phyloP scores from a whole-genome alignment of 225 moss, liverwort and hornwort species.

The Asterella californica region DNA sequence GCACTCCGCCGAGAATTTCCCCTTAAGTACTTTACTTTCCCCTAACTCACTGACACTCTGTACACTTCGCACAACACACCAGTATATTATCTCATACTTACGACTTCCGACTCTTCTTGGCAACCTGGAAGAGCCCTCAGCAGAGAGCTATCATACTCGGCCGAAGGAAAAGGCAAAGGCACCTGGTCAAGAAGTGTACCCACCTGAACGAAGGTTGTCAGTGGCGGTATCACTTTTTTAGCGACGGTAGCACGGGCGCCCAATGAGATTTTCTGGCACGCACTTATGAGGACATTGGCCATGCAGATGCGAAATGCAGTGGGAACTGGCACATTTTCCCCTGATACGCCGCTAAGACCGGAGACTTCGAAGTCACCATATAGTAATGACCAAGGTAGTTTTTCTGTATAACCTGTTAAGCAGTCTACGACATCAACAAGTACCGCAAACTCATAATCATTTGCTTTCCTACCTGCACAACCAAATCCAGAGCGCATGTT shows the following conservation, averaged over 20 bases:
- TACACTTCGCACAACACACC: neutral
- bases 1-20: no score
- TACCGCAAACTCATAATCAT: conserved; percentile 17
- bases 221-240: conserved; percentile 52
- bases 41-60: neutral
- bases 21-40: no score
- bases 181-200: neutral
- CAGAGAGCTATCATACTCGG: neutral
- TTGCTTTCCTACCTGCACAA: conserved; percentile 23
- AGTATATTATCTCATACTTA: neutral
- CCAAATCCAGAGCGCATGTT: neutral
- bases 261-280: conserved; percentile 75
- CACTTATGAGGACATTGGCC: conserved; percentile 92
- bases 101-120: neutral
- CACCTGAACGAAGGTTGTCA: conserved; percentile 71
- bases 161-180: neutral
- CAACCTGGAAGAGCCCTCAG: neutral
- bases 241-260: conserved; percentile 54
- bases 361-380: conserved; percentile 23
- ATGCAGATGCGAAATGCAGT: conserved; percentile 76
- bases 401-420: conserved; percentile 44
- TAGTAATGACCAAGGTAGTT: conserved; percentile 37
- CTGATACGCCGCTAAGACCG: neutral
- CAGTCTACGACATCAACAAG: conserved; percentile 60
- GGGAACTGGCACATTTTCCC: conserved; percentile 23